Base-by-base conservation (phyloP, 345 rosid genomes). In the Aquilaria sinensis region DNA sequence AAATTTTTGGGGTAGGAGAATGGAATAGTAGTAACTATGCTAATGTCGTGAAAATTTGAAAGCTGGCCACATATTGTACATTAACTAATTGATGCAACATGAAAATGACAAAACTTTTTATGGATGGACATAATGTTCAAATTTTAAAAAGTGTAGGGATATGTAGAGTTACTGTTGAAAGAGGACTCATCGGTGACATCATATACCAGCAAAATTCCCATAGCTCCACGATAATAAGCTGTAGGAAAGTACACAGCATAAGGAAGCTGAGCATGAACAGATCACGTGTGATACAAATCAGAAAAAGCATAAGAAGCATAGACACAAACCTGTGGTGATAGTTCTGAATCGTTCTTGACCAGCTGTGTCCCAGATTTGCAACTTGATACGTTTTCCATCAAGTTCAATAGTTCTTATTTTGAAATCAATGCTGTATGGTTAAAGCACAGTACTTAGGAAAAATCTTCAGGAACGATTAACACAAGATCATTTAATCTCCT, bases 361-460 rank as follows among this genome's bases (percentile, higher is more conserved):
- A 68, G 98, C 98, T 0, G 98, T 92, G 69, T 92, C 98, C 98
- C 98, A 92, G 61, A 92, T 92, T 78, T 89, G 98, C 56, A 89
- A 77, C 79, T 92, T 92, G 68, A 92, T 86, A 62, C 95, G 78
- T 69, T 92, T 92, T 1, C 92, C 92, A 82, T 92, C 96, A 66
- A 92, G 92, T 81, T 92, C 98, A 51, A 92, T 85, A 53, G 98
- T 92, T 72, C 98, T 80, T 72, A 89, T 92, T 87, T 89, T 92
- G 73, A 89, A 92, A 77, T 92, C 98, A 81, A 92, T 89, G 16
- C 98, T 89, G 82, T 60, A 12, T n/a, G 34, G 53, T 47, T n/a
- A 69, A 16, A 48, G 10, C 46, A 53, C 9, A 68, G 23, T 37
- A 45, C 10, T 59, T 37, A 47, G 47, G 45, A 55, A 46, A 46